These are phyloP conservation scores for Tetramitus jugosus DNA, from an alignment of 208 protist genomes.

Conservation along the genomic window DNA sequence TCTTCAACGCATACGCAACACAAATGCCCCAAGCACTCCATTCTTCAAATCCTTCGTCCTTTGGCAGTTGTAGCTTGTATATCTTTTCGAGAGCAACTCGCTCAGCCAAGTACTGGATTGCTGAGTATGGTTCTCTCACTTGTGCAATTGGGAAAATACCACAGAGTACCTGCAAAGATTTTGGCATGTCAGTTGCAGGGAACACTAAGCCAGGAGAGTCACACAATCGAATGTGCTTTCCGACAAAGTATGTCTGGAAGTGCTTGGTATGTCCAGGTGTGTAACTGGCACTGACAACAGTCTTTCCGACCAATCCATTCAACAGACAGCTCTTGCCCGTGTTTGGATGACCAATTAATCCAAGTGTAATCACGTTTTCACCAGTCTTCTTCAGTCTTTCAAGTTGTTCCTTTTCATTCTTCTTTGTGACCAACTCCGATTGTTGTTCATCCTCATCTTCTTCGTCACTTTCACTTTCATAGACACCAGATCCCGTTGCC, in stretches of 20 bases:
- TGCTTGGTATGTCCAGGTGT: slow-evolving; percentile 95
- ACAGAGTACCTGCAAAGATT: slow-evolving; percentile 75
- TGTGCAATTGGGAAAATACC: slow-evolving; percentile 91
- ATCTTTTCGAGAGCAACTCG: slow-evolving; percentile 74
- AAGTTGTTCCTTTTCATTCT: slow-evolving; percentile 16
- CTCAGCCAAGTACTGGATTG: slow-evolving; percentile 73
- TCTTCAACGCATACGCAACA: slow-evolving; percentile 78
- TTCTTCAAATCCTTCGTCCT: slow-evolving; percentile 45
- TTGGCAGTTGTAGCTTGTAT: slow-evolving; percentile 63
- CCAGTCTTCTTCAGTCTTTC: not conserved
- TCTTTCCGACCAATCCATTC: slow-evolving; percentile 86
- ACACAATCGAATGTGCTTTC: slow-evolving; percentile 67
- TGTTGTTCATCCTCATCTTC: not conserved
- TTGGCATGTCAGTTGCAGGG: slow-evolving; percentile 63
- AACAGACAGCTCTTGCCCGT: slow-evolving; percentile 82
- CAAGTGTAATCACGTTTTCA: slow-evolving; percentile 39
- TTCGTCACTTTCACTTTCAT: slow-evolving; percentile 24
- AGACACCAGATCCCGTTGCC: slow-evolving; percentile 17
- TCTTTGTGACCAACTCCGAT: slow-evolving; percentile 5
- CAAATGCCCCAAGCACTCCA: slow-evolving; percentile 78
- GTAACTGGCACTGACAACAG: slow-evolving; percentile 80
- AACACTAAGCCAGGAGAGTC: slow-evolving; percentile 89
- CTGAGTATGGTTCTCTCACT: slow-evolving; percentile 83
- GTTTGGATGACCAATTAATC: slow-evolving; percentile 76
- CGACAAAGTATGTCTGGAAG: slow-evolving; percentile 84